A percentile compares a stretch with the other conserved stretches of the same genome.
Evolutionary conservation across 495 filamentous ascomycete species (phyloP).

Genomic region (Neurospora sp.): DNA sequence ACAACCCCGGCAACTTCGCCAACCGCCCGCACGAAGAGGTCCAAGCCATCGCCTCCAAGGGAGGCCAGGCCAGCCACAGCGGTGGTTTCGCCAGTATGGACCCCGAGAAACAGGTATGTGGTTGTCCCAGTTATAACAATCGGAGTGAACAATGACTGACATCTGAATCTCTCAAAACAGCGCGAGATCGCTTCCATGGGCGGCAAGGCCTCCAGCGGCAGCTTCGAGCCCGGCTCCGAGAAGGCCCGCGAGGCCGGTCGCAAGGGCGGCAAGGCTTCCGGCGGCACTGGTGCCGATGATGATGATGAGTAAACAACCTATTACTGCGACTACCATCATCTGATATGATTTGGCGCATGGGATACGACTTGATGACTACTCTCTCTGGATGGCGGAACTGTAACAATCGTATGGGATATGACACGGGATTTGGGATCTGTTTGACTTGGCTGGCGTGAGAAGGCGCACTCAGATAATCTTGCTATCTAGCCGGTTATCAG

Average conservation of each 20-base stretch:
- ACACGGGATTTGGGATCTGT: background rate
- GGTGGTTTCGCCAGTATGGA: constrained; percentile 30
- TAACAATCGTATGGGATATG: background rate
- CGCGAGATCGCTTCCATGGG: constrained; percentile 42
- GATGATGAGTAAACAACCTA: background rate
- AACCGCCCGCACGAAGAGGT: constrained; percentile 43
- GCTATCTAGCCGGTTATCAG: background rate
- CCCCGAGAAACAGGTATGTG: constrained; percentile 41
- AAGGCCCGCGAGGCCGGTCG: constrained; percentile 36
- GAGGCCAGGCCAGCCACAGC: constrained; percentile 35
- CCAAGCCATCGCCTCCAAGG: constrained; percentile 40
- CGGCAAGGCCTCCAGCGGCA: constrained; percentile 39
- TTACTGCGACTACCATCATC: background rate
- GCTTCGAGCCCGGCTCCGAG: constrained; percentile 37
- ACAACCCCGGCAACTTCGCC: constrained; percentile 3
- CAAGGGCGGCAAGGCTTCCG: constrained; percentile 34
- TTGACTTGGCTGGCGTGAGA: background rate
- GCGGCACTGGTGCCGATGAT: background rate
- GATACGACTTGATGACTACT: background rate
- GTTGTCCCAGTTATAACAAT: background rate
- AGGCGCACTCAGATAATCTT: background rate
- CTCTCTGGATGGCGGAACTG: background rate
- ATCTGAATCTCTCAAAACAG: background rate
- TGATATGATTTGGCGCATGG: background rate
- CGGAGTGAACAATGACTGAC: background rate